Evolutionary conservation across 2,329 filamentous ascomycete species (phyloP), one percentile per base, ranked within the genome.

Genomic region (Sodiomyces alkalinus): DNA sequence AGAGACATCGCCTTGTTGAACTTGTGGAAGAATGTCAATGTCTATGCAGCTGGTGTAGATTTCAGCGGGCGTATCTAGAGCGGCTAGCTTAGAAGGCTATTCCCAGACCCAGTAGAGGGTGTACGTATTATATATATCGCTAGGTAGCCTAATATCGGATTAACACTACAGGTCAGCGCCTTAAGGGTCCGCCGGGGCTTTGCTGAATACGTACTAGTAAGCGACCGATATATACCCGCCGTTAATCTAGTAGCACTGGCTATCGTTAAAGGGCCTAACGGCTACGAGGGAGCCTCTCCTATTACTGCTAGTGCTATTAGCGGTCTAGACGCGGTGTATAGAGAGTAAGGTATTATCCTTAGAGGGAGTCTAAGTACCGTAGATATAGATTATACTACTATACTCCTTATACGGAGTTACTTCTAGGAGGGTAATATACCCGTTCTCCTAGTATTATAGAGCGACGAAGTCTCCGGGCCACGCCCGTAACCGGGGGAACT

Each of bases 41-140:
- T 30, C 22, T n/a, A 29, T 30, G 32, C 31, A 36, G 31, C 29
- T 32, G 3, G 51, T 48, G 28, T 58, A 53, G 26, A 60, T 53
- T 44, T 60, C 60, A 35, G 39, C 59, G 6, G 29, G 29, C 8
- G 3, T 13, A 13, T 24, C 4, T 16, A 4, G 9, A 11, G 5
- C 51, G 36, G 48, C 51, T 19, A 71, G 59, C n/a, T 24, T 24
- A 11, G 14, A 24, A 9, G 78, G 76, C 82, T 83, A 98, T 51
- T 92, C 79, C 90, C 87, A 96, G 24, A 94, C 76, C 87, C 87
- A 96, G 61, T 93, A 92, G 28, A 93, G 56, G 3, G 85, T 87
- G 48, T 86, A 81, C 17, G 65, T 64, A 17, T 73, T 66, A 23
- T 73, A 71, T 25, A 71, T 58, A 40, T 78, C 66, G 5, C 59